Evolutionary conservation across 305 asterid species (phyloP), one percentile per base, ranked within the genome.

Genomic region (Fraxinus dipetala): DNA sequence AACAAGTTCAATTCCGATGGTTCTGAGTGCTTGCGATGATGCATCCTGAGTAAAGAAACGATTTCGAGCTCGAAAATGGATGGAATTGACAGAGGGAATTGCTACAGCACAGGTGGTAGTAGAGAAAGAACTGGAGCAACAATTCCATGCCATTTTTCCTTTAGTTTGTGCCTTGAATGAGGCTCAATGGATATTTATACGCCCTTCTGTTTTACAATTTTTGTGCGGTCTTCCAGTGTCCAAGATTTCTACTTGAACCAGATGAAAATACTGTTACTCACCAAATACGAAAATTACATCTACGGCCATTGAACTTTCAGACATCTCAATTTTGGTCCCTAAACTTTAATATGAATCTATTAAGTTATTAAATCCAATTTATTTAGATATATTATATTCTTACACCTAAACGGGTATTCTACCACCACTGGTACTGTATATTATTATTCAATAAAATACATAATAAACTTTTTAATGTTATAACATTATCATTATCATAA

Each of bases 141-240:
- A 86, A 79, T 35, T 88, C 92, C 87, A 85, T 78, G 89, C 83
- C 92, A 90, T 90, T 43, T 63, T 76, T 32, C 45, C 32, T 69
- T 69, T 26, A 30, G 8, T 69, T 30, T 32, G 45, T 32, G 22
- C 26, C 43, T 16, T 28, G 43, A n/a, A 16, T 67, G 10, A 70
- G 38, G 32, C 76, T 14, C 76, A 32, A 34, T 7, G 5, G 45
- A 32, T 72, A 31, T 32, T 32, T 72, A 38, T 32, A 8, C 0
- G 14, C 31, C 28, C 70, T 61, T 22, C 10, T 9, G 16, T 22
- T 24, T 22, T 8, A 61, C 70, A 20, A 61, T 0, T 61, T 22
- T 61, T 61, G 4, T 61, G 76, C 13, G 76, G 76, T 31, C 40
- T 7, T n/a, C 48, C 36, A 32, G 48, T 16, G 48, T 72, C 43